These are phyloP conservation scores for Artomyces pyxidatus DNA, from an alignment of 768 basidiomycete species.

Conservation along the genomic window DNA sequence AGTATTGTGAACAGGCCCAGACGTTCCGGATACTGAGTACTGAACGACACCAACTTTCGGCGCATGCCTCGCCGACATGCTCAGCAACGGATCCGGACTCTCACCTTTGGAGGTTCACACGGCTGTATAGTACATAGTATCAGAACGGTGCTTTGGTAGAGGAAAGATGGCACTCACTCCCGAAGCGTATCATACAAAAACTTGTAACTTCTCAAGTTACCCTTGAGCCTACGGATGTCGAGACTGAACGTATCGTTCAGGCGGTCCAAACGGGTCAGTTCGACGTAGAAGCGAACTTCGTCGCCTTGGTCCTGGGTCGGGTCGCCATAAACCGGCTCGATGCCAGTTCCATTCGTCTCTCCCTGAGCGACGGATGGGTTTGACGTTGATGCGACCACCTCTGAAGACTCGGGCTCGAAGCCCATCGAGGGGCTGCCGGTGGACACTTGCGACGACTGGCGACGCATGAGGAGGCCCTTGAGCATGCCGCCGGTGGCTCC, in stretches of 20 bases:
- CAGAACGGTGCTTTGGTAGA: constrained; percentile 6
- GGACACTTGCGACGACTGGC: constrained; percentile 82
- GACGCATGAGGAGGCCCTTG: constrained; percentile 79
- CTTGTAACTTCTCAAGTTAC: constrained; percentile 88
- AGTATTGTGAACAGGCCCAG: no score
- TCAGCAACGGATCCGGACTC: background rate
- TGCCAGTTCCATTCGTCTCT: constrained; percentile 16
- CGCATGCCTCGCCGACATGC: background rate
- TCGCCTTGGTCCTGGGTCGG: constrained; percentile 78
- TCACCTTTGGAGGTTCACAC: constrained; percentile 30
- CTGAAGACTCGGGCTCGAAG: constrained; percentile 16
- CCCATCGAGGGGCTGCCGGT: constrained; percentile 20
- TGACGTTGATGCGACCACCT: constrained; percentile 16
- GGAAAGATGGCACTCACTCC: constrained; percentile 50
- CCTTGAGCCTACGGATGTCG: constrained; percentile 88
- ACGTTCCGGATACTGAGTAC: no score
- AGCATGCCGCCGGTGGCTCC: constrained; percentile 67
- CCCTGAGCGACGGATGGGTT: constrained; percentile 7
- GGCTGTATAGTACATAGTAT: constrained; percentile 18
- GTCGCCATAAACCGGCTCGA: constrained; percentile 73
- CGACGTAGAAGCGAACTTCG: constrained; percentile 94
- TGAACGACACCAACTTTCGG: background rate
- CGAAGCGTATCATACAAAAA: constrained; percentile 83
- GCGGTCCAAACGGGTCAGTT: constrained; percentile 84
- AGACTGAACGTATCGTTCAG: constrained; percentile 87